Evolutionary conservation across 306 rosid genomes (phyloP), one percentile per base, ranked within the genome.

Genomic region (Vigna mungo): DNA sequence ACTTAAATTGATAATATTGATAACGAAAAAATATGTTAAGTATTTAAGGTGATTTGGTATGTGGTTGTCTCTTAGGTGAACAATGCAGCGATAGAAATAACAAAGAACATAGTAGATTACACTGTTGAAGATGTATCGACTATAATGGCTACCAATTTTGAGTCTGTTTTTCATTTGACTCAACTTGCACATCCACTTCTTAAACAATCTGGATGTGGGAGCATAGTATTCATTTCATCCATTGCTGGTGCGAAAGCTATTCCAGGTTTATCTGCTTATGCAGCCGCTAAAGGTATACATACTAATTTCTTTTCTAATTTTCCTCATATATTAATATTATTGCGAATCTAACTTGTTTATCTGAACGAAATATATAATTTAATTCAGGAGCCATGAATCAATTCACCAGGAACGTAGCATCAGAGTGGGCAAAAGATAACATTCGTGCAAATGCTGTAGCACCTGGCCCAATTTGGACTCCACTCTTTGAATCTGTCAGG

Each of bases 171-270:
- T 78, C 72, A 84, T 49, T 37, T 82, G 49, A 73, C 71, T 72
- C 92, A 84, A 80, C 84, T 88, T 9, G 88, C 89, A 30, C 59
- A 86, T 44, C 89, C 88, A 23, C 85, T 88, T 66, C 70, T 88
- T 13, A 84, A 81, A 75, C 83, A 84, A 12, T 86, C 90, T 9
- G 87, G 79, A 25, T 66, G 46, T 4, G 85, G 84, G 1, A 76
- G 48, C 80, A 74, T 88, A 10, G 82, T 82, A 2, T 86, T 79
- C 53, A 43, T 86, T 7, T 84, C 92, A 8, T 84, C 88, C n/a
- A 15, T 71, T 55, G 76, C 76, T 1, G 79, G 85, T 17, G 58
- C 32, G 0, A 74, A 32, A 4, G 78, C 84, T 12, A 0, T 74
- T 1, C 66, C 78, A 18, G 3, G 20, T 17, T n/a, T 46, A 7